A percentile compares a stretch with the other conserved stretches of the same genome.
These are phyloP conservation scores for Plasmopara viticola DNA, from an alignment of 352 stramenopile species.

Conservation along the genomic window DNA sequence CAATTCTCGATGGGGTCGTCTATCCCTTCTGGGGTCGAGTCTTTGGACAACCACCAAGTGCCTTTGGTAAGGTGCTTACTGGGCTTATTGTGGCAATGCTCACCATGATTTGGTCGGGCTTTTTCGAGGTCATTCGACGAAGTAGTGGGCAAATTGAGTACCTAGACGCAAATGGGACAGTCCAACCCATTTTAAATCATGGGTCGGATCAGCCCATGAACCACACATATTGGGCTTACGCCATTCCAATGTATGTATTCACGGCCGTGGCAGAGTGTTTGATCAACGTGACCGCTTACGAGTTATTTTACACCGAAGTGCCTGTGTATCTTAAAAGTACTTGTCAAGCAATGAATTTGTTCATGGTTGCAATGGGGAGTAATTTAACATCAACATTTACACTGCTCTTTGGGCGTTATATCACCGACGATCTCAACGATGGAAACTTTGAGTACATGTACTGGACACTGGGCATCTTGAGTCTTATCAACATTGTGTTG, in stretches of 20 bases:
- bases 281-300: conserved; percentile 86
- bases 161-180: conserved; percentile 15
- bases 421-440: conserved; percentile 67
- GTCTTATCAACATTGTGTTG: conserved; percentile 60
- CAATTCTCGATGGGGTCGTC: conserved; percentile 60
- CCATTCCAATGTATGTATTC: conserved; percentile 77
- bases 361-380: conserved; percentile 85
- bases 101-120: conserved; percentile 83
- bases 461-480: conserved; percentile 69
- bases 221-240: conserved; percentile 74
- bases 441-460: conserved; percentile 89
- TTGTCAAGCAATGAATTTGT: conserved; percentile 83
- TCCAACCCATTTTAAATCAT: conserved; percentile 37
- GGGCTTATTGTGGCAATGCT: conserved; percentile 67
- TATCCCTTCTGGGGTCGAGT: conserved; percentile 61
- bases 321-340: conserved; percentile 84
- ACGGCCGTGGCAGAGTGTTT: conserved; percentile 79
- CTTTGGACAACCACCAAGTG: conserved; percentile 51
- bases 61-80: conserved; percentile 76
- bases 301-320: conserved; percentile 86
- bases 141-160: conserved; percentile 41
- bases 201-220: conserved; percentile 73
- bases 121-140: conserved; percentile 71
- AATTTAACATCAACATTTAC: conserved; percentile 87
- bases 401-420: conserved; percentile 73